These are phyloP conservation scores for Grosmannia huntii DNA, from an alignment of 2,329 filamentous ascomycete genomes.

Conservation along the genomic window DNA sequence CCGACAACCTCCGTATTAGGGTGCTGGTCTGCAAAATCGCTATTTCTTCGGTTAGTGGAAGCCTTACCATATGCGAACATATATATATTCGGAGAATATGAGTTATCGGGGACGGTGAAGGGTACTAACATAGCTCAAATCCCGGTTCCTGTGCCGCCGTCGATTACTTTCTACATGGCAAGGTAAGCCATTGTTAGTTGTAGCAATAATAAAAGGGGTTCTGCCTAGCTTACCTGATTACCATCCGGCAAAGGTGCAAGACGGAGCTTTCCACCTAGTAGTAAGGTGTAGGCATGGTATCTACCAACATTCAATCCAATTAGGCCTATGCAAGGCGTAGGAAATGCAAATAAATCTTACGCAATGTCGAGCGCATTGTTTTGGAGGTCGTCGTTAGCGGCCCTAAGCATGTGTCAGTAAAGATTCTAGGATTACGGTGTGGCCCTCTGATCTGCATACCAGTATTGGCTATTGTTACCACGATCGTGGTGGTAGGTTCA, in stretches of 20 bases:
- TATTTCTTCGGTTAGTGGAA: slow-evolving; percentile 14
- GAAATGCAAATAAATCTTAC: slow-evolving; percentile 3
- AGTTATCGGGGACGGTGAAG: not conserved
- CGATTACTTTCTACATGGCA: slow-evolving; percentile 1
- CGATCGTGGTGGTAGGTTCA: not conserved
- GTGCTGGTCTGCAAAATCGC: slow-evolving; percentile 24
- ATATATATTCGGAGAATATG: too few relatives aligned
- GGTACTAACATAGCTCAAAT: slow-evolving; percentile 29
- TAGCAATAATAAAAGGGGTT: too few relatives aligned
- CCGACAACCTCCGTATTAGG: slow-evolving; percentile 28
- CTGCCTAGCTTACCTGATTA: not conserved
- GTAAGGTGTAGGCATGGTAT: slow-evolving; percentile 16
- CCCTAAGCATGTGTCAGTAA: slow-evolving; percentile 1
- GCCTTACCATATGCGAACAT: too few relatives aligned
- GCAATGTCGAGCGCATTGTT: slow-evolving; percentile 20
- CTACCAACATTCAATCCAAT: slow-evolving; percentile 1
- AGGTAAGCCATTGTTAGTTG: too few relatives aligned
- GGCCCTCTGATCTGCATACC: not conserved
- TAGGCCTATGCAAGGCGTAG: not conserved
- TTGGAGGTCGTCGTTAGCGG: slow-evolving; percentile 19
- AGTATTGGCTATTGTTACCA: not conserved
- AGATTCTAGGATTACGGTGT: too few relatives aligned
- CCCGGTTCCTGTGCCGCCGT: slow-evolving; percentile 8
- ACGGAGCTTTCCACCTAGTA: slow-evolving; percentile 14
- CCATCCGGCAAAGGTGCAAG: slow-evolving; percentile 15